Evolutionary conservation across 1,284 basidiomycete species (phyloP), one percentile per base, ranked within the genome.

Genomic region (Takashimella koratensis): DNA sequence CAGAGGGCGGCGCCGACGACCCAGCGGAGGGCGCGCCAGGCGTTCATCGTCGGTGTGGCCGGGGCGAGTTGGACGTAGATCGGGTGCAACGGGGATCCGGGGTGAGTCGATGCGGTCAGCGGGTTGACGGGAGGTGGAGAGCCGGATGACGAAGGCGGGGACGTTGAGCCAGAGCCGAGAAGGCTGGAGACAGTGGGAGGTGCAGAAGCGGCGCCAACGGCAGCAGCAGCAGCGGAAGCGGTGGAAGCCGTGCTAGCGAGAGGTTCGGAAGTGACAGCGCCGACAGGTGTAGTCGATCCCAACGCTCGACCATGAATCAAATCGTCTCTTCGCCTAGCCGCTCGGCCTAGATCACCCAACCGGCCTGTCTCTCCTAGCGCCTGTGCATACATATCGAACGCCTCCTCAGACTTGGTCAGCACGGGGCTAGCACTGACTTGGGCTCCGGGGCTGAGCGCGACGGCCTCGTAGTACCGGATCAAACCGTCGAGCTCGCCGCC

Each of bases 161-260:
- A 21, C 4, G 53, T 42, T 2, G 47, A n/a, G 47, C 22, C 24
- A n/a, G 51, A 49, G 51, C 46, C 2, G 43, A 5, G 41, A 13
- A 16, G 54, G 43, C 27, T 2, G 21, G 13, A 20, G 51, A 50
- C 16, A 27, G n/a, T 24, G 45, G 21, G 16, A 21, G 19, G 22
- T 16, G 30, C 10, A 36, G 8, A 71, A 70, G 54, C 83, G 80
- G 1, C 83, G 82, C 58, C 80, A 84, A 71, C 43, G 11, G 52
- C 20, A 12, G 43, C 13, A 47, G 47, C 5, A 23, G 52, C 16
- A 13, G 44, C 24, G 13, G 54, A 25, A 20, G 52, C n/a, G 5
- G 57, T 5, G 8, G 53, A 22, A 2, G 54, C 11, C n/a, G 54
- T 40, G 16, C 16, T 45, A 5, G 50, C 12, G 40, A 47, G n/a